Conservation (phyloP, 1,284 basidiomycete genomes). For the Mycena sp. region DNA sequence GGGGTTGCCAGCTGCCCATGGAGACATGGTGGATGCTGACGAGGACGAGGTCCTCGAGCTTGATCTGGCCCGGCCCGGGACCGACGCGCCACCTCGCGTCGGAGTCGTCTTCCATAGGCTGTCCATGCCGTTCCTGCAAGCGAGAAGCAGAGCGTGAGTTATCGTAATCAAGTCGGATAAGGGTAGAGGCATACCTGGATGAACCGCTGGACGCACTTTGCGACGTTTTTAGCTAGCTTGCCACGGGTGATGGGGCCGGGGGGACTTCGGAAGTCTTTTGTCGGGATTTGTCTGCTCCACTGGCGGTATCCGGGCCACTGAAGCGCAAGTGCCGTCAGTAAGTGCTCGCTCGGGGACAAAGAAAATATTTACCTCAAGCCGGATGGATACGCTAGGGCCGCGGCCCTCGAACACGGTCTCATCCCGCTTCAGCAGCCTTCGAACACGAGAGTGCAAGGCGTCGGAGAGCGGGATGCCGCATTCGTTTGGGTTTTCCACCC, state of each 20-base stretch:
- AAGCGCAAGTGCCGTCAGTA: constrained; percentile 23
- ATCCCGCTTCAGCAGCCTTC: constrained; percentile 58
- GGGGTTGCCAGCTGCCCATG: constrained; percentile 82
- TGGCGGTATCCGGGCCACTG: constrained; percentile 82
- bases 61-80: constrained; percentile 54
- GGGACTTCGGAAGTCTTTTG: constrained; percentile 77
- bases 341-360: constrained; percentile 10
- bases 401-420: constrained; percentile 71
- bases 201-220: constrained; percentile 69
- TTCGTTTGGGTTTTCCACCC: constrained; percentile 56
- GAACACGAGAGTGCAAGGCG: constrained; percentile 55
- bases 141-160: constrained; percentile 19
- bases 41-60: constrained; percentile 69
- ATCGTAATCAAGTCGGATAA: background rate
- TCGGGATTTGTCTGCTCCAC: constrained; percentile 83
- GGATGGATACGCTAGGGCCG: constrained; percentile 80
- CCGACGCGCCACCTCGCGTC: constrained; percentile 72
- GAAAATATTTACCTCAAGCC: constrained; percentile 62
- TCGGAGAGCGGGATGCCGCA: constrained; percentile 68
- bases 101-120: constrained; percentile 65
- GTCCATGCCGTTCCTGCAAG: constrained; percentile 56
- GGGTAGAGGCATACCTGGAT: constrained; percentile 49
- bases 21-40: constrained; percentile 83
- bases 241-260: constrained; percentile 74
- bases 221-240: constrained; percentile 74